Evolutionary conservation across 78 protist species (phyloP).

Genomic region (Dictyostelium purpureum): DNA sequence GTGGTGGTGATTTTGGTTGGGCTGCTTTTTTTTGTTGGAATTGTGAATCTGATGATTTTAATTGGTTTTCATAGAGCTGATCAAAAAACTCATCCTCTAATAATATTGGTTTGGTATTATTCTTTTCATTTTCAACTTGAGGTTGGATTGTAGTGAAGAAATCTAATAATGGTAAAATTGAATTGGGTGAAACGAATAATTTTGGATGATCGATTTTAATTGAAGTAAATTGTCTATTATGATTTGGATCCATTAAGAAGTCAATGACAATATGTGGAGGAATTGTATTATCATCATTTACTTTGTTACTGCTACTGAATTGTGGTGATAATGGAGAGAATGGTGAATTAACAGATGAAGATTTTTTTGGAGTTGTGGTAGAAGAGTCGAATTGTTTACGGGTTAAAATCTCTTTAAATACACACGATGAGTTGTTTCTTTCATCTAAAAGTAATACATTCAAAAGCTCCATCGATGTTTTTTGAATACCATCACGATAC

Average conservation of each 20-base stretch:
- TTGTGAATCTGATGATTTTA: not conserved
- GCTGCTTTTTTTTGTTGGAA: not conserved
- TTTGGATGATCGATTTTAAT: constrained; percentile 50
- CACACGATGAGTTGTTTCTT: constrained; percentile 23
- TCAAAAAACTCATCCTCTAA: not conserved
- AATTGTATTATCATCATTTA: too few relatives aligned
- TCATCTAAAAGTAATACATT: constrained; percentile 24
- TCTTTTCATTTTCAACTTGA: not conserved
- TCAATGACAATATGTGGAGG: not conserved
- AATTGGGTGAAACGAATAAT: constrained; percentile 59
- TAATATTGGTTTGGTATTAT: not conserved
- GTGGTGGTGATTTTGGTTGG: constrained; percentile 1
- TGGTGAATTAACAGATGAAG: not conserved
- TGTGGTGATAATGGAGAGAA: too few relatives aligned
- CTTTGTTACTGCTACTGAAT: too few relatives aligned
- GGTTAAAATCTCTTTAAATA: constrained; percentile 63
- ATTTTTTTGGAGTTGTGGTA: not conserved
- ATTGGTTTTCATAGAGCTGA: not conserved
- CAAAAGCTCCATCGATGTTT: not conserved
- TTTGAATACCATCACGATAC: constrained; percentile 14
- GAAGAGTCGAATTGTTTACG: not conserved
- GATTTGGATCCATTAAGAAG: not conserved
- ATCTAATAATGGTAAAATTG: constrained; percentile 34
- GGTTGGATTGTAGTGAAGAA: constrained; percentile 55
- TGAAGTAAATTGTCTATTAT: constrained; percentile 29